Evolutionary conservation across 2,329 filamentous ascomycete genomes (phyloP).

Genomic region (Aspergillus pseudoviridinutans): DNA sequence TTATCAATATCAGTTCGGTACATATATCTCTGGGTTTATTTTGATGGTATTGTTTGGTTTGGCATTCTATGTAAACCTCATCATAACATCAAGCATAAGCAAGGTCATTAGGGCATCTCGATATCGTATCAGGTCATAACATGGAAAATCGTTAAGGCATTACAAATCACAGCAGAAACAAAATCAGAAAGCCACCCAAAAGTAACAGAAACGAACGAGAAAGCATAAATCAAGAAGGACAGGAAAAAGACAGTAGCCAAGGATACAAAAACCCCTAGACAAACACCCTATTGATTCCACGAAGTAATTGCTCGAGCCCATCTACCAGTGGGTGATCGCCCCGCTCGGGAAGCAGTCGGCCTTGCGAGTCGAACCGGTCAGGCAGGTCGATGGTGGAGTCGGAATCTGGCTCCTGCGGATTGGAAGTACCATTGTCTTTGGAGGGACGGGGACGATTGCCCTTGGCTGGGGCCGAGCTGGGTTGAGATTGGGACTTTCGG

Average conservation of each 20-base stretch:
- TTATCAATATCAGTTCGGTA: slow-evolving; percentile 1
- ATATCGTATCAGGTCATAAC: not conserved
- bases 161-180: not conserved
- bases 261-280: slow-evolving; percentile 9
- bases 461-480: not conserved
- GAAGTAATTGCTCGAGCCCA: slow-evolving; percentile 34
- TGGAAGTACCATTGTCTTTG: slow-evolving; percentile 1
- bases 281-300: slow-evolving; percentile 25
- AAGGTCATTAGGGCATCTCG: not conserved
- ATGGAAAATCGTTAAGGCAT: not conserved
- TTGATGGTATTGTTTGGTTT: not conserved
- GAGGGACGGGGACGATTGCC: slow-evolving; percentile 2
- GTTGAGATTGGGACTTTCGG: slow-evolving; percentile 6
- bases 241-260: slow-evolving; percentile 1
- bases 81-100: not conserved
- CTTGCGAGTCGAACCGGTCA: slow-evolving; percentile 41
- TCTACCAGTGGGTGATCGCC: slow-evolving; percentile 32
- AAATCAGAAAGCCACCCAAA: not conserved
- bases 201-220: not conserved
- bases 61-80: not conserved
- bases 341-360: slow-evolving; percentile 31
- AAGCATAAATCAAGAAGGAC: not conserved
- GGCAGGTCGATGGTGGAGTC: slow-evolving; percentile 44
- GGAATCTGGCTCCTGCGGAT: slow-evolving; percentile 28
- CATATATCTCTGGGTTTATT: not conserved